Base-by-base conservation (phyloP, 768 basidiomycete genomes). In the Rhizopogon sp. region DNA sequence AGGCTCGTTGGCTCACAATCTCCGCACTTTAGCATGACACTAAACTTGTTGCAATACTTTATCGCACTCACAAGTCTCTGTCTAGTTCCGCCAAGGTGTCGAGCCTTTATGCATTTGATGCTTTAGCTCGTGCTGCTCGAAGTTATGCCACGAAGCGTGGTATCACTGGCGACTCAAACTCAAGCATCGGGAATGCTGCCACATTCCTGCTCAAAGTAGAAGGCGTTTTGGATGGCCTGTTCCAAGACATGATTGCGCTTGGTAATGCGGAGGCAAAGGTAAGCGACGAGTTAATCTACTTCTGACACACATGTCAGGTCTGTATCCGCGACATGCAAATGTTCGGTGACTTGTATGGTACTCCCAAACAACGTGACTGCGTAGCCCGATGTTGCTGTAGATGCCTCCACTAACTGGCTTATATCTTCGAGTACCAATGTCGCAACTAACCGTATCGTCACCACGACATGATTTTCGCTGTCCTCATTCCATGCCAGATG, bases 51-150 rank as follows among this genome's bases (percentile, higher is more conserved):
- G 90, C 93, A 29, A 80, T 85, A 51, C 80, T 98, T 37, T 97
- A 91, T 70, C 88, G 90, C 54, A 88, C 87, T 9, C 95, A 98
- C 75, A 92, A 89, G 70, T 80, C 85, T 8, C 77, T 96, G 37
- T 73, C 84, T 4, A 70, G 81, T 14, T 62, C 78, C 10, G 77
- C 79, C 58, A 96, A 98, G 68, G 81, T 95, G 56, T 84, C 83
- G 39, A 93, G 93, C 72, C 77, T 99, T 49, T 99, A 98, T 71
- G 84, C 88, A 40, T 91, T 99, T 67, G 95, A 99, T 72, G 90
- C 95, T 17, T 79, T 99, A 57, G 82, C 92, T 42, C 85, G 96
- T 55, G 93, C 87, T 16, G 92, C 93, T 17, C 79, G 84, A 56
- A 75, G 76, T 56, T 77, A 84, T 45, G 83, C 77, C 43, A 83